A percentile compares a stretch with the other conserved stretches of the same genome.
Evolutionary conservation across 768 basidiomycete genomes (phyloP).

Genomic region (Mrakia frigida): DNA sequence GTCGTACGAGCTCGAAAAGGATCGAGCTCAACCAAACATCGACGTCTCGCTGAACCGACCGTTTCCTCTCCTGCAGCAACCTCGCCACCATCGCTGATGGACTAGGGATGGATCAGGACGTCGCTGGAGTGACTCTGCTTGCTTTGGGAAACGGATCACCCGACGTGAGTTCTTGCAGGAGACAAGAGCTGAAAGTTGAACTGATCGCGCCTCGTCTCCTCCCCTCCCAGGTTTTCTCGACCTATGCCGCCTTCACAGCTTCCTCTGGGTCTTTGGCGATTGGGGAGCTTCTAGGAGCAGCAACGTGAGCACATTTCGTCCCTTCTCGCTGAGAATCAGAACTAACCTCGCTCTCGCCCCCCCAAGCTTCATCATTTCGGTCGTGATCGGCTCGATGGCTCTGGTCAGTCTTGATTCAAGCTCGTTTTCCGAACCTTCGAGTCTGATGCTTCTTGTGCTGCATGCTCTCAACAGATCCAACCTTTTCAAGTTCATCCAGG

Average conservation of each 20-base stretch:
- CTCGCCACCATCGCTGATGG: constrained; percentile 79
- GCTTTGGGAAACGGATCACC: constrained; percentile 62
- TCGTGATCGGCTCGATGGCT: constrained; percentile 96
- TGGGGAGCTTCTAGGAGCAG: constrained; percentile 91
- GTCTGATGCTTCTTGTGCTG: background rate
- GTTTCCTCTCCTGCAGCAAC: constrained; percentile 75
- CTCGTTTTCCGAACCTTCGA: no score
- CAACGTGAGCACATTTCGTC: constrained; percentile 47
- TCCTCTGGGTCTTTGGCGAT: constrained; percentile 84
- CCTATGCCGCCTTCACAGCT: constrained; percentile 83
- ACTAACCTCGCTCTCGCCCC: no score
- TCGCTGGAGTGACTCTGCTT: constrained; percentile 93
- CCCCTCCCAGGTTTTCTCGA: constrained; percentile 50
- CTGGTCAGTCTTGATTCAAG: constrained; percentile 53
- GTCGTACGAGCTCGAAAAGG: background rate
- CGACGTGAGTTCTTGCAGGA: constrained; percentile 2
- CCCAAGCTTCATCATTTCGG: constrained; percentile 73
- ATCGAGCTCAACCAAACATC: constrained; percentile 42
- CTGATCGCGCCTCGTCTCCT: background rate
- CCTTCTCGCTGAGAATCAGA: no score
- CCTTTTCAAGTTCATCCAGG: constrained; percentile 77
- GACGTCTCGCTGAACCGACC: constrained; percentile 69
- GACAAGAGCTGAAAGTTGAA: background rate
- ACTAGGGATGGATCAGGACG: constrained; percentile 82
- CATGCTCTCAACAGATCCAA: constrained; percentile 54